Base-by-base conservation (phyloP, 768 basidiomycete genomes). In the Antrodiella citrinella region DNA sequence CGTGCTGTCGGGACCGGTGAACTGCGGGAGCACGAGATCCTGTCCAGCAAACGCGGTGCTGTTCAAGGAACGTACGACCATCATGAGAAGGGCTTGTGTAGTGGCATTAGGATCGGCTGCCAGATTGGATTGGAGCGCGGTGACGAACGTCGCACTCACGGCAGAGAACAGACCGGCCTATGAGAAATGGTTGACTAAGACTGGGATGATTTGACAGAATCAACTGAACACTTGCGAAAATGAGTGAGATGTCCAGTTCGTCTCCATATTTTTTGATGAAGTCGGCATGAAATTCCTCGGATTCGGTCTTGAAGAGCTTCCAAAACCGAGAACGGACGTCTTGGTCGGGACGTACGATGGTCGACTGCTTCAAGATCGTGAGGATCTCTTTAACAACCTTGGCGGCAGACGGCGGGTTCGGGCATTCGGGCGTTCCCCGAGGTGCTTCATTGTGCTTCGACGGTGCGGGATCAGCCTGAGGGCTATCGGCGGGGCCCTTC, bases 101-200 rank as follows among this genome's bases (percentile, higher is more conserved):
- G 41, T 43, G 9, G 41, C 41, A 22, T 43, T 43, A 5, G 41
- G 41, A 22, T 43, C 41, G 9, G 41, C n/a, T 9, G 5, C n/a
- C 9, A 43, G 21, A 10, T 43, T n/a, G 5, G n/a, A 9, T n/a
- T 9, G 21, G 7, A 22, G 5, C 19, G 7, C 41, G 21, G 21
- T 9, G 18, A 18, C 19, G 41, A 43, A 43, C 19, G 41, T 22
- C 7, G 9, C 21, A 19, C 15, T n/a, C 5, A 43, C 41, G n/a
- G 41, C 41, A 43, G 41, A 43, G 41, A 43, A 43, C 7, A 43
- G 41, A 43, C 41, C 41, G 41, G 41, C 41, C 41, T 43, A 5
- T 15, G 15, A 35, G 30, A 35, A 15, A 15, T 35, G n/a, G n/a
- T n/a, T n/a, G n/a, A n/a, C 30, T 7, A 35, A n/a, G 7, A 35